Base-by-base conservation (phyloP, 2,329 filamentous ascomycete genomes). In the Aurifilum marmelostoma region DNA sequence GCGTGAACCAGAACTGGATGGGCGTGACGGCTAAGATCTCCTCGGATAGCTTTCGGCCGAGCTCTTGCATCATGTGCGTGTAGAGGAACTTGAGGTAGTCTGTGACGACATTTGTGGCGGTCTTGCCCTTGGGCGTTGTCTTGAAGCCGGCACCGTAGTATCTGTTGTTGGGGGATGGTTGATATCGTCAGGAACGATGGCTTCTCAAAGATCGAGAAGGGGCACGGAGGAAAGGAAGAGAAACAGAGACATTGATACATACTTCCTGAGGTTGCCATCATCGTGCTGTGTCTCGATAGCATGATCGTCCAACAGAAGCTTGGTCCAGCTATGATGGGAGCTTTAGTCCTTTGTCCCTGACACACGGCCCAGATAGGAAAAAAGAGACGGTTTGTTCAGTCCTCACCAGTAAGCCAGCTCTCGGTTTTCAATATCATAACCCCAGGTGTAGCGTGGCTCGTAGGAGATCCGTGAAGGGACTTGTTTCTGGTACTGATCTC, bases 1-100 rank as follows among this genome's bases (percentile, higher is more conserved):
- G 32, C 27, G 62, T 64, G 43, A 64, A 64, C 62, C 62, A 64
- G n/a, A 64, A 64, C 27, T 64, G 62, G 4, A 64, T 64, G 24
- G 62, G 62, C 11, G 62, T 64, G 62, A 64, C 41, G n/a, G 41
- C 32, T 8, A 64, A 18, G 27, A 64, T 64, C 41, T 47, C 41
- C 29, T 52, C 62, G 32, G 62, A 64, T 2, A 64, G 41, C n/a
- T 64, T 64, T 21, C 62, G 43, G n/a, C 41, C 47, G n/a, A 64
- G 41, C 62, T 64, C 62, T 50, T 24, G 11, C 62, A 64, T 64
- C 41, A 64, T 64, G 43, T 64, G 62, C 32, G 14, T 11, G 29
- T 64, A 64, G 12, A 64, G 47, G 6, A 64, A 43, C 41, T 64
- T 24, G 16, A 64, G 41, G 21, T 64, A 64, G 27, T 64, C 62